Conservation (phyloP, 495 filamentous ascomycete genomes). For the Letharia lupina region DNA sequence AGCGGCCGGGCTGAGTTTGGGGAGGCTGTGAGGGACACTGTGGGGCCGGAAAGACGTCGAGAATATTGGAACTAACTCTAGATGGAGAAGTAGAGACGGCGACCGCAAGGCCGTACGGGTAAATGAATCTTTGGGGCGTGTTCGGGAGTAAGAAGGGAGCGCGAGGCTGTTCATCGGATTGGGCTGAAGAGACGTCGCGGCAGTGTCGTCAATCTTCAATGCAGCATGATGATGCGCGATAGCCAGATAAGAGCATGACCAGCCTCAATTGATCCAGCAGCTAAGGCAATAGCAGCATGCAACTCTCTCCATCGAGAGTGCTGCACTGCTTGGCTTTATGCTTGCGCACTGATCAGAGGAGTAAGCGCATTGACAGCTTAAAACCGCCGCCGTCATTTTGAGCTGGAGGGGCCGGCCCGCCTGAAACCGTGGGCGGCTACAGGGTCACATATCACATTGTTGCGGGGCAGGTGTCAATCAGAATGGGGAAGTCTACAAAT, state of each 20-base stretch:
- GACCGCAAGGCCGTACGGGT: neutral
- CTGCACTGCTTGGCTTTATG: neutral
- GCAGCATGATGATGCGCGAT: slow-evolving; percentile 1
- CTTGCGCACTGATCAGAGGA: neutral
- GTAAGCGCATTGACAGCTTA: neutral
- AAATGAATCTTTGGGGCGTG: neutral
- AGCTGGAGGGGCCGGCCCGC: slow-evolving; percentile 14
- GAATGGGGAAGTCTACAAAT: neutral
- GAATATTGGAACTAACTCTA: neutral
- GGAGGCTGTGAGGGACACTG: neutral
- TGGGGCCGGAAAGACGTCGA: neutral
- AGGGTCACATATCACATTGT: too few relatives aligned
- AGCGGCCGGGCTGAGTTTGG: neutral
- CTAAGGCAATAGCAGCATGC: neutral
- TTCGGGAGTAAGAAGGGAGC: neutral
- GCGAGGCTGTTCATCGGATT: neutral
- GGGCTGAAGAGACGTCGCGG: neutral
- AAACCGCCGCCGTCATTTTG: neutral
- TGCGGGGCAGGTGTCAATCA: neutral
- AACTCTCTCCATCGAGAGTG: neutral
- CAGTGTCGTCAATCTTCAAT: neutral
- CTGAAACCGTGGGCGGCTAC: slow-evolving; percentile 3
- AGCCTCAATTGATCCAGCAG: neutral
- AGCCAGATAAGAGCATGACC: neutral
- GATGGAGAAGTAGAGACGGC: neutral